phyloP scores from a whole-genome alignment of 176 grass and related monocot genomes.

The Aegilops umbellulata region DNA sequence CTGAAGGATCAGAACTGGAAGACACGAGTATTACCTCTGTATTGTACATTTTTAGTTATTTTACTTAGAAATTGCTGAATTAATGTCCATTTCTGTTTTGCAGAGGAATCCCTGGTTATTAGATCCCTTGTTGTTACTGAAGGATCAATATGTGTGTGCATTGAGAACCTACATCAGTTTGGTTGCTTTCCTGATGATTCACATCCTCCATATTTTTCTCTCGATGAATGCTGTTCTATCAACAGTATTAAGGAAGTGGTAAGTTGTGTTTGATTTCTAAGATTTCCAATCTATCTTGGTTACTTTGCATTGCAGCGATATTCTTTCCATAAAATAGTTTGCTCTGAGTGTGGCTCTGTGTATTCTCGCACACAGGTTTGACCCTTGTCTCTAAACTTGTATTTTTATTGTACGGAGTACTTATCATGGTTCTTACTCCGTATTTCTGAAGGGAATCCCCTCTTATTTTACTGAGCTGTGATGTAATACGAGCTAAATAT shows the following conservation, averaged over 20 bases:
- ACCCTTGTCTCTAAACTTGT: neutral
- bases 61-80: slow-evolving; percentile 13
- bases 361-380: neutral
- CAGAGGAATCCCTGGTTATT: slow-evolving; percentile 50
- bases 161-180: slow-evolving; percentile 79
- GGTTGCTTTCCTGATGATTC: slow-evolving; percentile 51
- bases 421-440: neutral
- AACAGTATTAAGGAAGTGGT: slow-evolving; percentile 85
- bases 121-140: slow-evolving; percentile 73
- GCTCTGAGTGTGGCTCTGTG: neutral
- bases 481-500: slow-evolving; percentile 19
- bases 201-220: slow-evolving; percentile 60
- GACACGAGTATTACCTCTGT: neutral
- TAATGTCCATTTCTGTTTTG: slow-evolving; percentile 36
- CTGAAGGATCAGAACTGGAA: neutral
- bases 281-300: slow-evolving; percentile 29
- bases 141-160: slow-evolving; percentile 63
- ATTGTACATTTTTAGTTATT: neutral
- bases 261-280: slow-evolving; percentile 32
- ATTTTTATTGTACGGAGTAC: neutral
- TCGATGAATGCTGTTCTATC: slow-evolving; percentile 64
- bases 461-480: neutral
- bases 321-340: neutral
- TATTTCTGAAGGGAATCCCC: neutral
- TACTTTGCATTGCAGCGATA: neutral